Evolutionary conservation across 192 early-diverging fungal species (phyloP).

Genomic region (Chytriomyces confervae): DNA sequence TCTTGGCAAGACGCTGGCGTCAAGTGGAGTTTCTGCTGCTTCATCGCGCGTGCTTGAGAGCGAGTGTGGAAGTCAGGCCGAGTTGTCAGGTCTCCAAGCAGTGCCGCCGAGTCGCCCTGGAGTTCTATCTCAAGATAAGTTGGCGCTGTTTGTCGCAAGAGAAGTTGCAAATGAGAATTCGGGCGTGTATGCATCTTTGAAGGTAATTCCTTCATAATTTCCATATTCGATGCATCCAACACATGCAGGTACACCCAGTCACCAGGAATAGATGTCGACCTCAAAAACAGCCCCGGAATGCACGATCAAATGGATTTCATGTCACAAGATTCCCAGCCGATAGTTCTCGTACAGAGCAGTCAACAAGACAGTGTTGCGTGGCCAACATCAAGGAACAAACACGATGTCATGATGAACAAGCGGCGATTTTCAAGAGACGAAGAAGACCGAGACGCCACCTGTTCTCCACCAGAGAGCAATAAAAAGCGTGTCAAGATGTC

Average conservation of each 20-base stretch:
- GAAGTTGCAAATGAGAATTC: neutral
- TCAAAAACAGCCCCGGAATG: no score
- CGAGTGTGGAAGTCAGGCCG: neutral
- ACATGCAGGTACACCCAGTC: no score
- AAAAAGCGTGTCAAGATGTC: conserved; percentile 21
- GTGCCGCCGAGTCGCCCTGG: neutral
- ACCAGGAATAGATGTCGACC: no score
- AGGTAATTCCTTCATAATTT: no score
- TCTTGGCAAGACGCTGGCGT: neutral
- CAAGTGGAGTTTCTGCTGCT: neutral
- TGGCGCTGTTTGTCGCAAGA: neutral
- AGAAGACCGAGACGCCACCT: neutral
- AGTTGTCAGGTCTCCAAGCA: neutral
- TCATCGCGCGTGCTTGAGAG: neutral
- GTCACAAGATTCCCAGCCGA: neutral
- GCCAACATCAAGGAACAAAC: neutral
- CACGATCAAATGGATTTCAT: neutral
- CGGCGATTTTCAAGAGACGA: neutral
- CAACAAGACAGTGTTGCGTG: neutral
- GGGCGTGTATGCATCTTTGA: neutral
- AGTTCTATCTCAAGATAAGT: neutral
- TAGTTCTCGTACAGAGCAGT: no score
- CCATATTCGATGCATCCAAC: no score
- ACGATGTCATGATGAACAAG: neutral
- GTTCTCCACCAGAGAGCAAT: neutral